A percentile compares a stretch with the other conserved stretches of the same genome.
Conservation (phyloP, 805 yeast species). For the baker's yeast (Saccharomyces cerevisiae) region DNA sequence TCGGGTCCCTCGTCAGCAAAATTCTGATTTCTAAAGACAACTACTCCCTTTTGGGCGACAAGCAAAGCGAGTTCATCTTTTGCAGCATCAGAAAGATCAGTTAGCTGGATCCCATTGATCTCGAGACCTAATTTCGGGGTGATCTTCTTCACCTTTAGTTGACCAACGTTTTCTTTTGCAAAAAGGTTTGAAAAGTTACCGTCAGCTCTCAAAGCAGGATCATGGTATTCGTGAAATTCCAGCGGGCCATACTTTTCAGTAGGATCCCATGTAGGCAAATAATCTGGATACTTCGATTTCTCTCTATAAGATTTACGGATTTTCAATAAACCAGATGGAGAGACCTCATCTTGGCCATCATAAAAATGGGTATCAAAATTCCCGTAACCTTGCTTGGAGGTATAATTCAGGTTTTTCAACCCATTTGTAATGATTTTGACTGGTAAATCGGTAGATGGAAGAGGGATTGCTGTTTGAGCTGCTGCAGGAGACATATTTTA, state of each 20-base stretch:
- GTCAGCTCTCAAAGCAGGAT: conserved; percentile 19
- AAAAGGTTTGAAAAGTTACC: conserved; percentile 15
- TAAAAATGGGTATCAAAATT: conserved; percentile 23
- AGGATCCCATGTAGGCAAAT: conserved; percentile 27
- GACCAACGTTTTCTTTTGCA: conserved; percentile 20
- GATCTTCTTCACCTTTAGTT: conserved; percentile 32
- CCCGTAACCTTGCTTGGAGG: conserved; percentile 12
- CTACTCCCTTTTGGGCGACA: conserved; percentile 65
- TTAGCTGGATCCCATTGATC: conserved; percentile 51
- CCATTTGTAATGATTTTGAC: not conserved
- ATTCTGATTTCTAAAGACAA: conserved; percentile 59
- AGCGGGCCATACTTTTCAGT: conserved; percentile 15
- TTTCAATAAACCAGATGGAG: conserved; percentile 27
- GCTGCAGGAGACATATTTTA: not conserved
- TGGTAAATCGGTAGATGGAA: not conserved
- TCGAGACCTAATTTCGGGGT: conserved; percentile 69
- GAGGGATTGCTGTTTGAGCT: not conserved
- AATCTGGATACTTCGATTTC: conserved; percentile 21
- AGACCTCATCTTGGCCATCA: conserved; percentile 19
- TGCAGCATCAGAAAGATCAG: conserved; percentile 43
- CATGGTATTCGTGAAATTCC: conserved; percentile 11
- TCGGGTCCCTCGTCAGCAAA: conserved; percentile 47
- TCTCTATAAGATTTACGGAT: conserved; percentile 15
- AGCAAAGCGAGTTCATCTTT: conserved; percentile 63
- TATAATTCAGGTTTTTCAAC: not conserved